Evolutionary conservation across 441 rosid genomes (phyloP).

Genomic region (Capsella rubella): DNA sequence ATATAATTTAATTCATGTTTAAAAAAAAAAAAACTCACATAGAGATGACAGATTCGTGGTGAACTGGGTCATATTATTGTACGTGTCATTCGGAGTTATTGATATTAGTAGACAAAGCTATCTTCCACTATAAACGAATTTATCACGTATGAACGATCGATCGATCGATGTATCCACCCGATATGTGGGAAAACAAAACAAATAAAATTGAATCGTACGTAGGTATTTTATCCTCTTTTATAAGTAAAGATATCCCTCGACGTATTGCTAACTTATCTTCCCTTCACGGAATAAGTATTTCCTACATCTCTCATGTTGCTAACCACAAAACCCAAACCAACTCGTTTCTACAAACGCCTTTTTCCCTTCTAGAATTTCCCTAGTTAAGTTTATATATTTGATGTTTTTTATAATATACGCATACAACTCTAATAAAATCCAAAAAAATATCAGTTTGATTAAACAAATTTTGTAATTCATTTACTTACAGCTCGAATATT

Average conservation of each 20-base stretch:
- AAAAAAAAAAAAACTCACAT: background rate
- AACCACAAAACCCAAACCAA: background rate
- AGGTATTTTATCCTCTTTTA: too few relatives aligned
- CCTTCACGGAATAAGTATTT: background rate
- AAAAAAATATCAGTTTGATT: background rate
- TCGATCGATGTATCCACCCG: too few relatives aligned
- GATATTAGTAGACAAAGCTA: background rate
- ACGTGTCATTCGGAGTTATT: background rate
- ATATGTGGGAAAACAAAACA: too few relatives aligned
- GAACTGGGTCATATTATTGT: too few relatives aligned
- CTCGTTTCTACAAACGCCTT: background rate
- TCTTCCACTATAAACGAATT: background rate
- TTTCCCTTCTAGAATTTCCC: background rate
- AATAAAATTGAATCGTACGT: too few relatives aligned
- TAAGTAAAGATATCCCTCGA: too few relatives aligned
- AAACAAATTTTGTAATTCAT: too few relatives aligned
- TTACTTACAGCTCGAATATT: too few relatives aligned
- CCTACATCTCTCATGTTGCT: constrained; percentile 4
- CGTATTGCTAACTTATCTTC: too few relatives aligned
- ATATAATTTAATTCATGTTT: background rate
- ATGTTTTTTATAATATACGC: too few relatives aligned
- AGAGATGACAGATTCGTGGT: background rate
- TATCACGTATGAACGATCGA: too few relatives aligned
- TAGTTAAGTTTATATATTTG: background rate
- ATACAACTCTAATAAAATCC: too few relatives aligned